These are phyloP conservation scores for Lactifluus echinatus DNA, from an alignment of 768 basidiomycete species.

Conservation along the genomic window DNA sequence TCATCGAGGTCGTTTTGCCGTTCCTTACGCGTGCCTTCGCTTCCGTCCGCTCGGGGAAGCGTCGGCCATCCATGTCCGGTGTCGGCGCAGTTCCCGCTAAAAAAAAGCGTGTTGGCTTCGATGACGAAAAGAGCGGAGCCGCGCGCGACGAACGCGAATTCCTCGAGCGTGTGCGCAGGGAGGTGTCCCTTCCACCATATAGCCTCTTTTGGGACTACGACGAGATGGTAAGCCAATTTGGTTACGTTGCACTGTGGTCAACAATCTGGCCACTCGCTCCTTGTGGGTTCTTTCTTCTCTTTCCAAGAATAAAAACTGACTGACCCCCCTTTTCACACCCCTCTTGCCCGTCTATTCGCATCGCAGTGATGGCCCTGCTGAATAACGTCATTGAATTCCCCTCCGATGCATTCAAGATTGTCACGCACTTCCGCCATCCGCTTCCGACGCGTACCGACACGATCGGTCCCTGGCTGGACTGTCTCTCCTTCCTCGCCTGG, in stretches of 20 bases:
- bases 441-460: slow-evolving; percentile 82
- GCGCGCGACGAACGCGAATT: slow-evolving; percentile 61
- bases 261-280: slow-evolving; percentile 92
- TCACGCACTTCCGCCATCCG: slow-evolving; percentile 73
- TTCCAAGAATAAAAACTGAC: neutral
- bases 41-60: slow-evolving; percentile 35
- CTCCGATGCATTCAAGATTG: slow-evolving; percentile 93
- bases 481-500: slow-evolving; percentile 84
- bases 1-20: slow-evolving; percentile 76
- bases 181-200: slow-evolving; percentile 76
- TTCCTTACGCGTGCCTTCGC: slow-evolving; percentile 56
- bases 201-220: slow-evolving; percentile 81
- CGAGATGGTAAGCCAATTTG: slow-evolving; percentile 96
- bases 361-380: slow-evolving; percentile 75
- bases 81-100: slow-evolving; percentile 22
- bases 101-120: slow-evolving; percentile 68
- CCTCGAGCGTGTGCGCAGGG: slow-evolving; percentile 65
- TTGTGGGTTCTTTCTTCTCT: slow-evolving; percentile 32
- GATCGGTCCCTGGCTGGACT: slow-evolving; percentile 92
- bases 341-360: too few relatives aligned
- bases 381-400: slow-evolving; percentile 92
- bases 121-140: slow-evolving; percentile 51
- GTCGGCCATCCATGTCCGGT: slow-evolving; percentile 17
- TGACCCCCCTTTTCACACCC: neutral
- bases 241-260: slow-evolving; percentile 87